Conservation (phyloP, 768 basidiomycete species). For the Lactifluus hygrophoroides region DNA sequence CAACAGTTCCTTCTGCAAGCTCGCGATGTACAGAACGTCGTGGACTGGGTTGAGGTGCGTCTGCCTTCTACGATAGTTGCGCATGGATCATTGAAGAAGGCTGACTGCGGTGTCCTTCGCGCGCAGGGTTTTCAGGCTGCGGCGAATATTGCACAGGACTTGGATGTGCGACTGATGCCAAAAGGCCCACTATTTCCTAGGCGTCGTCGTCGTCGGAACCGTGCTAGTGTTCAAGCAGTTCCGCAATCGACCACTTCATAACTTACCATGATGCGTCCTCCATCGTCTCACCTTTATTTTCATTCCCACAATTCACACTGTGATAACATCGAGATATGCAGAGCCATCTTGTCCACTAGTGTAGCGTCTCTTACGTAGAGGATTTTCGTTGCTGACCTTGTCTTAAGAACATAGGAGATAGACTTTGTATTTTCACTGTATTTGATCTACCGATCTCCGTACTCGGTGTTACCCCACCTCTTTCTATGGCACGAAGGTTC, state of each 20-base stretch:
- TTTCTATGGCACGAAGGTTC: neutral
- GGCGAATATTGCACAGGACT: conserved; percentile 82
- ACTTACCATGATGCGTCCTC: neutral
- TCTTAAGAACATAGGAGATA: neutral
- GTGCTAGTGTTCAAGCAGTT: neutral
- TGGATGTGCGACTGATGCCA: conserved; percentile 90
- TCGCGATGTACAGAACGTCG: conserved; percentile 71
- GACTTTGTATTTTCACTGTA: neutral
- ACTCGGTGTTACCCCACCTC: neutral
- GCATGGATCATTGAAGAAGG: neutral
- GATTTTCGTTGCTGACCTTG: neutral
- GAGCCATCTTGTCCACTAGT: neutral
- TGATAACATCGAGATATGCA: neutral
- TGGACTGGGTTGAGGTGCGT: conserved; percentile 91
- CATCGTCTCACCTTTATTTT: neutral
- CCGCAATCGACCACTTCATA: neutral
- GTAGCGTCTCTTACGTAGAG: neutral
- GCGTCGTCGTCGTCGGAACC: conserved; percentile 14
- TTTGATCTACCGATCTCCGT: neutral
- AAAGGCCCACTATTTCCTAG: conserved; percentile 74
- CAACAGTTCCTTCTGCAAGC: conserved; percentile 96
- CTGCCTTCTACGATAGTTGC: neutral
- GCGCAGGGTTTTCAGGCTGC: conserved; percentile 83
- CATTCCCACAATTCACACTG: neutral
- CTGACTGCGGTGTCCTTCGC: neutral